These are phyloP conservation scores for Neurospora africana DNA, from an alignment of 495 filamentous ascomycete species.

Conservation along the genomic window DNA sequence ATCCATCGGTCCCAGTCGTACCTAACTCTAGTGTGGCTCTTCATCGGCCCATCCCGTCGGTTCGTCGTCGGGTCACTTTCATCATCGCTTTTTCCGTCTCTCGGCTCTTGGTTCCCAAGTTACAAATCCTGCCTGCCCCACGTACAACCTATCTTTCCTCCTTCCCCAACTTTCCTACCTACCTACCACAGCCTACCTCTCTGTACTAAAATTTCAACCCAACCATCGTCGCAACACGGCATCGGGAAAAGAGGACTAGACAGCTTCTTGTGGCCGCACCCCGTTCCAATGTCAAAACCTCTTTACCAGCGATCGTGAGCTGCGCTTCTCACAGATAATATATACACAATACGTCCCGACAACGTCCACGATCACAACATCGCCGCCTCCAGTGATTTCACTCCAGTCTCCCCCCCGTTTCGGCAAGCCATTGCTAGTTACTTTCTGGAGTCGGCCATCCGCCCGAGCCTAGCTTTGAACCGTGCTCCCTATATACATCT, in stretches of 20 bases:
- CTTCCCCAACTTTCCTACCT: slow-evolving; percentile 2
- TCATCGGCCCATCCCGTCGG: neutral
- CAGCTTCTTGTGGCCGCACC: slow-evolving; percentile 4
- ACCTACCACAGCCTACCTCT: neutral
- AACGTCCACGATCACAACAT: neutral
- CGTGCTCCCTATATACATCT: neutral
- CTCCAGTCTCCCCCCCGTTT: neutral
- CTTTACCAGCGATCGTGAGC: slow-evolving; percentile 13
- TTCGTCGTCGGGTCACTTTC: neutral
- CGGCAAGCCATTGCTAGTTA: neutral
- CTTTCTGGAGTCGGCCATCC: neutral
- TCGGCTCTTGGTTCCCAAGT: neutral
- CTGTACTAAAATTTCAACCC: neutral
- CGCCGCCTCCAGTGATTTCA: neutral
- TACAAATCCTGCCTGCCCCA: neutral
- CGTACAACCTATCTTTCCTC: slow-evolving; percentile 2
- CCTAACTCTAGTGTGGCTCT: neutral
- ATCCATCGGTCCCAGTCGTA: neutral
- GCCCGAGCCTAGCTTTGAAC: neutral
- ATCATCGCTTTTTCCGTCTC: neutral
- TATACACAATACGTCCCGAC: neutral
- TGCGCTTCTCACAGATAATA: slow-evolving; percentile 9
- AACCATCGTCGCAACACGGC: neutral
- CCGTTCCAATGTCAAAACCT: slow-evolving; percentile 12
- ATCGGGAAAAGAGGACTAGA: neutral